These are phyloP conservation scores for Crotalaria pallida DNA, from an alignment of 306 rosid genomes.

Conservation along the genomic window DNA sequence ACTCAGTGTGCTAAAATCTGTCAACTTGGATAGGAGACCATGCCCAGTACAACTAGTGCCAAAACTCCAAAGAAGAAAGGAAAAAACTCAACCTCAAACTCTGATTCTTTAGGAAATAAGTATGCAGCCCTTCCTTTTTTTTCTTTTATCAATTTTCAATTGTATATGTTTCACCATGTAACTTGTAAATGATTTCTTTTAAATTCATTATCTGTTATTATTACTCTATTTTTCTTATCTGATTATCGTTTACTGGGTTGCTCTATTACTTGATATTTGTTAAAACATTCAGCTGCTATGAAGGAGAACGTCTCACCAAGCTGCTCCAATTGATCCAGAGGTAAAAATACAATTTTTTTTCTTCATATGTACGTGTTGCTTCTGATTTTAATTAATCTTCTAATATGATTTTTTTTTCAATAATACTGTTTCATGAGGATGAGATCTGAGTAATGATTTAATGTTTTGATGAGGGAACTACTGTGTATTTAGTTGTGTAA, in stretches of 20 bases:
- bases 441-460: not conserved
- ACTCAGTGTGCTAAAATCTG: not conserved
- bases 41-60: conserved; percentile 15
- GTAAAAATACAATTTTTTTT: conserved; percentile 25
- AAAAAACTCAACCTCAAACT: conserved; percentile 8
- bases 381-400: not conserved
- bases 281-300: conserved; percentile 40
- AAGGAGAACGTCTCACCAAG: conserved; percentile 47
- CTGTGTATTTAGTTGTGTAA: not conserved
- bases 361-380: not conserved
- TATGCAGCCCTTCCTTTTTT: not conserved
- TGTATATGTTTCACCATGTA: not conserved
- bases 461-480: conserved; percentile 7
- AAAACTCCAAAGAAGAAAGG: conserved; percentile 29
- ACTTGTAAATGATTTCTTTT: not conserved
- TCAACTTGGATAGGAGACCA: conserved; percentile 3
- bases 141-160: not conserved
- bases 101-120: conserved; percentile 14
- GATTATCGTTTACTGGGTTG: not conserved
- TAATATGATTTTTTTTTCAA: not conserved
- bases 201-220: not conserved
- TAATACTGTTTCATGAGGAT: not conserved
- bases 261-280: not conserved
- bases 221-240: not conserved
- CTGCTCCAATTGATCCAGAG: conserved; percentile 56